Percentiles rank a stretch among this genome's conserved stretches.
These are phyloP conservation scores for Malania oleifera DNA, from an alignment of 164 flowering plant genomes.

Conservation along the genomic window DNA sequence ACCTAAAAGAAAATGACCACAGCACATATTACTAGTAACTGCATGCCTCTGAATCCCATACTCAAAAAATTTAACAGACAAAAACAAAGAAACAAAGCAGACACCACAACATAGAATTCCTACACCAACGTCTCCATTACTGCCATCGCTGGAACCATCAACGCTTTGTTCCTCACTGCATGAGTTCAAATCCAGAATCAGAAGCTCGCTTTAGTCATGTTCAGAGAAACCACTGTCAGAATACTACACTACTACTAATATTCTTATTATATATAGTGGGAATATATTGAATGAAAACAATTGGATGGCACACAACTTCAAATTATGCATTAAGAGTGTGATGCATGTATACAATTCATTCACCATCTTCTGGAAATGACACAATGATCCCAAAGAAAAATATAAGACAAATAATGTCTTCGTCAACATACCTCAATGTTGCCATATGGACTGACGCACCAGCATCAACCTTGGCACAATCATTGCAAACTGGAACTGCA, in stretches of 20 bases:
- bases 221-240: background rate
- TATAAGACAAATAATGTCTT: background rate
- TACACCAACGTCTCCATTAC: background rate
- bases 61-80: background rate
- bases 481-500: constrained; percentile 4
- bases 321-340: background rate
- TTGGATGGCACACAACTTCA: background rate
- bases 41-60: background rate
- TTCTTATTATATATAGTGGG: background rate
- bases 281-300: background rate
- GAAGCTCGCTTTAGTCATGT: constrained; percentile 4
- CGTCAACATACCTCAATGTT: constrained; percentile 25
- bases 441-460: constrained; percentile 2
- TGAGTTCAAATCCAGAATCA: background rate
- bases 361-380: too few species aligned
- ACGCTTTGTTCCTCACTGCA: constrained; percentile 25
- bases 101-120: background rate
- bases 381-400: background rate
- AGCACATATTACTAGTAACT: constrained; percentile 2
- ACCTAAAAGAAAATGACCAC: constrained; percentile 1
- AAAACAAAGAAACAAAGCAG: background rate
- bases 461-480: background rate
- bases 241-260: too few species aligned
- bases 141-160: constrained; percentile 4
- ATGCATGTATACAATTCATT: too few species aligned